Base-by-base conservation (phyloP, 2,329 filamentous ascomycete genomes). In the Cryphonectria japonica region DNA sequence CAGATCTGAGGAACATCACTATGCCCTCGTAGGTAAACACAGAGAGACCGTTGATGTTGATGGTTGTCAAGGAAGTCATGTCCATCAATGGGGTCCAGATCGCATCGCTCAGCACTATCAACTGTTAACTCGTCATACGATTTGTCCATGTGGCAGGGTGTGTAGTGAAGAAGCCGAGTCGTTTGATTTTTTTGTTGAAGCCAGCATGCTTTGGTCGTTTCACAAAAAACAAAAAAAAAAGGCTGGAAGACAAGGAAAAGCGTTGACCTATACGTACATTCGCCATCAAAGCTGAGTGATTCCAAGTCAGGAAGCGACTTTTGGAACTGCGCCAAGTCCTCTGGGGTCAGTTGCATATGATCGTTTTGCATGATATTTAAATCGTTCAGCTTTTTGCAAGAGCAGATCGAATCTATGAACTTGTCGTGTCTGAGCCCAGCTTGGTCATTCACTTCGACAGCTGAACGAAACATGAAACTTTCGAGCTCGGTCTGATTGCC, bases 221-320 rank as follows among this genome's bases (percentile, higher is more conserved):
- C 26, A 26, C 26, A 26, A 26, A 26, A 26, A 26, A 26, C 1
- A 1, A 26, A 26, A 26, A 1, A 7, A 32, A 11, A 41, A 9
- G 3, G 22, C 37, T 39, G 61, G 61, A 64, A 37, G 61, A 63
- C 13, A 7, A 26, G 26, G 22, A 43, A 19, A 39, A 32, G 14
- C 14, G 37, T 8, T 19, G 22, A 7, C 13, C 16, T 34, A 32
- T 50, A 65, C 63, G 14, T 50, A 65, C 87, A 78, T 22, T 86
- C 85, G 60, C 89, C 89, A 60, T 83, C 85, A 65, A 91, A 84
- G 61, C 82, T 85, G 19, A 92, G 78, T 16, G 87, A 84, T 73
- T 90, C 87, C 0, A 92, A 82, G 22, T 82, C 76, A 0, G 78
- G 78, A 13, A 89, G 78, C 13, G 81, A 77, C 1, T 77, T 72